These are phyloP conservation scores for Pleurotus pulmonarius DNA, from an alignment of 768 basidiomycete species.

Conservation along the genomic window DNA sequence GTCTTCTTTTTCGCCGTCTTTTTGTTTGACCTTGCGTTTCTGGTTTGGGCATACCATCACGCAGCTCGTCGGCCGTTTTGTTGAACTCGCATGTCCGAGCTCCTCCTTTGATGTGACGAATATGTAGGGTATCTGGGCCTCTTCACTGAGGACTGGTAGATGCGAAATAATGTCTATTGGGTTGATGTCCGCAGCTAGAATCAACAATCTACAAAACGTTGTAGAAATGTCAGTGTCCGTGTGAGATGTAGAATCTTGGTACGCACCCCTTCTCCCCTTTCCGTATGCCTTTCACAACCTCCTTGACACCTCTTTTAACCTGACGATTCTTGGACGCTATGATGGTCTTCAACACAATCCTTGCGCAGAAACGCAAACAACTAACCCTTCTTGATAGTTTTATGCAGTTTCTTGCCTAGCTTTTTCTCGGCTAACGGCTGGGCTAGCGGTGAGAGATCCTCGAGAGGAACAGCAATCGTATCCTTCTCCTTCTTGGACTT, in stretches of 20 bases:
- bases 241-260: not conserved
- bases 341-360: not conserved
- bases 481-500: constrained; percentile 65
- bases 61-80: constrained; percentile 97
- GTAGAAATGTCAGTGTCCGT: not conserved
- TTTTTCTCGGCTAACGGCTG: constrained; percentile 92
- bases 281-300: constrained; percentile 94
- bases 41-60: constrained; percentile 89
- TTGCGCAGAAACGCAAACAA: not conserved
- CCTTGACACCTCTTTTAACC: constrained; percentile 97
- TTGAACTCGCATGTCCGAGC: constrained; percentile 91
- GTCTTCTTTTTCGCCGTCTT: constrained; percentile 54
- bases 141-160: constrained; percentile 91
- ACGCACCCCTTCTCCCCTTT: constrained; percentile 96
- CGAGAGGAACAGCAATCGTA: constrained; percentile 63
- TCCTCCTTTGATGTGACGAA: constrained; percentile 93
- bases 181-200: constrained; percentile 95
- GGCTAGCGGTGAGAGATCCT: constrained; percentile 92
- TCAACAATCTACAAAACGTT: constrained; percentile 55
- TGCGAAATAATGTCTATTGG: constrained; percentile 99
- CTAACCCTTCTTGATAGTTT: constrained; percentile 88
- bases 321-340: constrained; percentile 91
- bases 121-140: constrained; percentile 86
- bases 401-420: constrained; percentile 90
- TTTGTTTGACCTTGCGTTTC: constrained; percentile 66